phyloP scores from a whole-genome alignment of 176 grass and related monocot genomes.

The Triticum aestivum region IWGSC_CS_RefSeq_v2.1 NC_057804.1:44481207-44481706 shows the following conservation, averaged over 20 bases:
- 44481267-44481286: slow-evolving; percentile 6
- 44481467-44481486: neutral
- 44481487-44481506: neutral
- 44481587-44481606: neutral
- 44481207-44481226: slow-evolving; percentile 31
- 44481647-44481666: slow-evolving; percentile 1
- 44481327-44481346: slow-evolving; percentile 40
- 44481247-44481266: slow-evolving; percentile 34
- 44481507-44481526: neutral
- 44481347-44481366: slow-evolving; percentile 57
- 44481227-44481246: slow-evolving; percentile 35
- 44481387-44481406: neutral
- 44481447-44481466: neutral
- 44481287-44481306: slow-evolving; percentile 27
- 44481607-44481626: neutral
- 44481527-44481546: neutral
- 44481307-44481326: slow-evolving; percentile 41
- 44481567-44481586: neutral
- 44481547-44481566: neutral
- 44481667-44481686: slow-evolving; percentile 12
- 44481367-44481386: slow-evolving; percentile 30
- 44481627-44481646: neutral
- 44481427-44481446: neutral
- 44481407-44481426: neutral
- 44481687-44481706: neutral